Evolutionary conservation across 331 rosid genomes (phyloP), one percentile per base, ranked within the genome.

Genomic region (Malus hybrid): DNA sequence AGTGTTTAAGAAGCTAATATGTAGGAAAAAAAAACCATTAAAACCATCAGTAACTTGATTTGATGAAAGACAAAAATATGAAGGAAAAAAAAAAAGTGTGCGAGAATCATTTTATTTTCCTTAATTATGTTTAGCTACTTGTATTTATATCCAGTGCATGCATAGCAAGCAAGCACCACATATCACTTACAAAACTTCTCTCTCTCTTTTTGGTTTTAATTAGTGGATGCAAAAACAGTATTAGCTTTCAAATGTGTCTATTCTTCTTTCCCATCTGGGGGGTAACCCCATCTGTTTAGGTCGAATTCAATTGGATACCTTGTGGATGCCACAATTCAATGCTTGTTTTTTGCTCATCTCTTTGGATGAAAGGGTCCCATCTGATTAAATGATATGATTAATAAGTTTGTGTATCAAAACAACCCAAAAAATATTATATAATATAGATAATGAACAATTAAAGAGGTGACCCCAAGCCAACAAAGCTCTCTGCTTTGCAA

Each of bases 221-320:
- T 60, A 39, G 76, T 16, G 42, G 76, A 36, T 33, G 62, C 66
- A 56, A 24, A 71, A 71, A 27, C 56, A 72, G 29, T 10, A 59
- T 15, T 1, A 59, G 50, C 68, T 72, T 72, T 60, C 67, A 60
- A 31, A 36, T 50, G 9, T 7, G 76, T 59, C 68, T 24, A 60
- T 59, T 72, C 18, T 14, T 16, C 34, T 59, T 36, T 36, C 76
- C 76, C 39, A 59, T 24, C 68, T 3, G 10, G 68, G 52, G 66
- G 33, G 5, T 15, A 22, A 36, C 29, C 29, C 39, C 36, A 59
- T 24, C 28, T 24, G 76, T 31, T 60, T 72, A 72, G 65, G 68
- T 10, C n/a, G 70, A 72, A 36, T 63, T 57, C 36, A 34, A 5
- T 72, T 72, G 67, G 68, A 72, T 72, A 64, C 48, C 57, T 24